These are phyloP conservation scores for Suillus brevipes DNA, from an alignment of 768 basidiomycete species.

Conservation along the genomic window DNA sequence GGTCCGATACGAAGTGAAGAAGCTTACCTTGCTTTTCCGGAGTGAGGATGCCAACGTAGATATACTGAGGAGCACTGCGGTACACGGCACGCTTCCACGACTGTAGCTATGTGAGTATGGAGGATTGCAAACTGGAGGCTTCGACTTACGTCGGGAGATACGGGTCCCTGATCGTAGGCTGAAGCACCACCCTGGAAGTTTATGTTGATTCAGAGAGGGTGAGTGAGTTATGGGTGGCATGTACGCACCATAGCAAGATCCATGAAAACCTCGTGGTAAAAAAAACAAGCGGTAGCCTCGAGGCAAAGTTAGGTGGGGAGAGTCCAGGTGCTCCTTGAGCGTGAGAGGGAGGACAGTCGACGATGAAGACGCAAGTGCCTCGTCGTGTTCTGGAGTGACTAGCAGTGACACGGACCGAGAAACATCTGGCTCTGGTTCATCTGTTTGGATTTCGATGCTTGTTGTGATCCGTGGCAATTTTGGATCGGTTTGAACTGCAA, in stretches of 20 bases:
- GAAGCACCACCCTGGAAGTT: slow-evolving; percentile 16
- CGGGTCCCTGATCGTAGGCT: slow-evolving; percentile 9
- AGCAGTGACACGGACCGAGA: slow-evolving; percentile 49
- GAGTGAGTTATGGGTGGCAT: not conserved
- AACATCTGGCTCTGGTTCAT: slow-evolving; percentile 26
- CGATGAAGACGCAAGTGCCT: slow-evolving; percentile 69
- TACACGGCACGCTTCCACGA: slow-evolving; percentile 62
- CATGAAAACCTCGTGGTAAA: slow-evolving; percentile 9
- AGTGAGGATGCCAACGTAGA: slow-evolving; percentile 57
- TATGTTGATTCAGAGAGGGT: not conserved
- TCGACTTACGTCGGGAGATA: slow-evolving; percentile 28
- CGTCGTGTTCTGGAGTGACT: slow-evolving; percentile 38
- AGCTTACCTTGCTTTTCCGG: slow-evolving; percentile 58
- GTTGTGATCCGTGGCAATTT: slow-evolving; percentile 36
- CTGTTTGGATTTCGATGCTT: slow-evolving; percentile 69
- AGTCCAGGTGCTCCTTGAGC: slow-evolving; percentile 48
- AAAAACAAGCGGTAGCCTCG: not conserved
- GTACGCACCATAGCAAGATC: slow-evolving; percentile 8
- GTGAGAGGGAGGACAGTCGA: slow-evolving; percentile 73
- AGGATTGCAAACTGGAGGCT: not conserved
- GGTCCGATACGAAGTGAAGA: slow-evolving; percentile 2
- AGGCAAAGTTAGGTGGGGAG: slow-evolving; percentile 15
- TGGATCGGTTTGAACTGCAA: slow-evolving; percentile 41
- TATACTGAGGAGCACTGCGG: slow-evolving; percentile 56
- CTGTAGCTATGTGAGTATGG: slow-evolving; percentile 33